Evolutionary conservation across 352 stramenopile species (phyloP), one percentile per base, ranked within the genome.

Genomic region (Aphanomyces invadans): DNA sequence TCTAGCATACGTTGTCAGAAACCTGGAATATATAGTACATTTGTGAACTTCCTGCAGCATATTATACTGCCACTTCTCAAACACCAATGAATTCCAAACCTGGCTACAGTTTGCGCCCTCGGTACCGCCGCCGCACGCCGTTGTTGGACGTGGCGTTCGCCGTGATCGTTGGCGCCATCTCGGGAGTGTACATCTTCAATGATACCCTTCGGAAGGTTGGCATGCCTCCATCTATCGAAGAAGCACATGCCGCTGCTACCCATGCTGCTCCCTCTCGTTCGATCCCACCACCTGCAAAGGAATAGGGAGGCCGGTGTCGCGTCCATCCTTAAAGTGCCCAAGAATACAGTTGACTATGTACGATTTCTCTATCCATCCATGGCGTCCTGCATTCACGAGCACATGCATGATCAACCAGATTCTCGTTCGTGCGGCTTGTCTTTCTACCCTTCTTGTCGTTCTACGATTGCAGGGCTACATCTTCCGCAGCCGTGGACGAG

Each of bases 171-270:
- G 80, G 80, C 25, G 77, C 70, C 38, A 70, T 81, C 26, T 87
- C 78, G 12, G 78, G 78, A 23, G 77, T 86, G n/a, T 88, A 88
- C 68, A 88, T 88, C 64, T 88, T 88, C 73, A 83, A 86, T 53
- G 80, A 88, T 72, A 81, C 78, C 49, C 73, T 88, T 64, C 72
- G 76, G 12, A 67, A 67, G 36, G 60, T 67, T 12, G 60, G 60
- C 49, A 60, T 67, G 60, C 60, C 60, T n/a, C 60, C 60, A 12
- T 39, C 38, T 19, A 56, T 60, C 23, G 39, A 67, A 25, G 33
- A 42, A 28, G 32, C 39, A 19, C 23, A 10, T 9, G 57, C 33
- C 33, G 23, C 31, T 11, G 33, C 60, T 3, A 9, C 49, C 29
- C 7, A 32, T 29, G 29, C 1, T 19, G 0, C 46, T 2, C 17